Base-by-base conservation (phyloP, 75 land plant genomes). In the Larix kaempferi region DNA sequence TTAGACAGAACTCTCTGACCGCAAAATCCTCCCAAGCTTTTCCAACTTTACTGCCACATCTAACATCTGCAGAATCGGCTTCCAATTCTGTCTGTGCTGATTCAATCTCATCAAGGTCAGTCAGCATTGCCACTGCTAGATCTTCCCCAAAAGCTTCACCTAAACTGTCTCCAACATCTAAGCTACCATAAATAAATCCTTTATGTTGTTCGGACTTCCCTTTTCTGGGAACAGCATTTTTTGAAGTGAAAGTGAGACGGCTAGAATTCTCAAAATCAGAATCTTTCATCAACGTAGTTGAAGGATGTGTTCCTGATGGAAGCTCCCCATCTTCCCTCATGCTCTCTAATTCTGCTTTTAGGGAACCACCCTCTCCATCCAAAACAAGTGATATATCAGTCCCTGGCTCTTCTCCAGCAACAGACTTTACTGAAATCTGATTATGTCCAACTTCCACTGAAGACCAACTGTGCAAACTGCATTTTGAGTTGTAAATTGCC, bases 271-370 rank as follows among this genome's bases (percentile, higher is more conserved):
- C 84, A 71, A 71, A 71, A 73, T 75, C 54, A 76, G 78, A 63
- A 35, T 78, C 71, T 75, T 76, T 82, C 8, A 59, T 12, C 16
- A n/a, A 52, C 12, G 57, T 22, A 39, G 79, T 17, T 10, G 78
- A 27, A 75, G 63, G 76, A 49, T 81, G 78, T 56, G 80, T 75
- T 33, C 83, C 76, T 35, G 91, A 74, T 39, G 99, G 99, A 78
- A 97, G 99, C 80, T 97, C 99, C 56, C 99, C 99, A 86, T 97
- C 99, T 84, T 97, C 98, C 76, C 90, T 89, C 19, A 82, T 78
- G 78, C 76, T 79, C 78, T 92, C 99, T 59, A 80, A 41, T 56
- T 92, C 90, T 57, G 78, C 88, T 74, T 69, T 82, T 55, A 82
- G 77, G 22, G 78, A 52, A 27, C 62, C 82, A 22, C 80, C 77